Evolutionary conservation across 2,329 filamentous ascomycete genomes (phyloP).

Genomic region (Stachybotrys elegans): DNA sequence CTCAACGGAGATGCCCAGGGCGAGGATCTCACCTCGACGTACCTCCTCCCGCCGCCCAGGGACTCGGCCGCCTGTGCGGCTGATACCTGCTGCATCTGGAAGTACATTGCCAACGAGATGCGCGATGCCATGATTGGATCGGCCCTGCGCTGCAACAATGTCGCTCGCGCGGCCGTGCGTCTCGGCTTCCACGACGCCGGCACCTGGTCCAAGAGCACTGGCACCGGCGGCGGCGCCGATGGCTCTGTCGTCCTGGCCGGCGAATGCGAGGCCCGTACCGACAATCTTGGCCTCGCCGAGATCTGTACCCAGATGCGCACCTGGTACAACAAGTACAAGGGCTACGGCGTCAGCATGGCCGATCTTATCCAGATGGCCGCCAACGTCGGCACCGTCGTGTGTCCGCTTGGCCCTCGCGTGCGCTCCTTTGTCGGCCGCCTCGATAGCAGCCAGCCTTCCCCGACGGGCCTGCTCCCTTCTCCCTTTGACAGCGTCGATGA

Average conservation of each 20-base stretch:
- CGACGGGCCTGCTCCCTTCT: neutral
- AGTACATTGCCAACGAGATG: constrained; percentile 32
- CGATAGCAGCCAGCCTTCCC: neutral
- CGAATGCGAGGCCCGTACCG: neutral
- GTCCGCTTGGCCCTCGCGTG: constrained; percentile 1
- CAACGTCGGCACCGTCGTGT: constrained; percentile 1
- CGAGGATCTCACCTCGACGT: neutral
- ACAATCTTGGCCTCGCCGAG: neutral
- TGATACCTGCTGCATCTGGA: constrained; percentile 37
- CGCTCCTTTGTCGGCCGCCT: neutral
- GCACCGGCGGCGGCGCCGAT: constrained; percentile 1
- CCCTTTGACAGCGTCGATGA: neutral
- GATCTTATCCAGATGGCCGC: constrained; percentile 4
- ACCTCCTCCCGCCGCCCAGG: neutral
- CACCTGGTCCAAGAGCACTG: constrained; percentile 22
- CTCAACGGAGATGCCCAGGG: constrained; percentile 16
- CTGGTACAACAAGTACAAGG: constrained; percentile 2
- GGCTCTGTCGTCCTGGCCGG: neutral
- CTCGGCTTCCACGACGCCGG: constrained; percentile 41
- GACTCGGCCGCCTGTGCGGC: constrained; percentile 15
- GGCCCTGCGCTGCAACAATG: constrained; percentile 31
- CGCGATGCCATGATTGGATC: constrained; percentile 23
- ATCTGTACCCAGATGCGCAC: neutral
- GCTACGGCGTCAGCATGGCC: constrained; percentile 3
- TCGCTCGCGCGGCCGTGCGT: constrained; percentile 34